phyloP scores from a whole-genome alignment of 2,329 filamentous ascomycete genomes.

The Remersonia thermophila region DNA sequence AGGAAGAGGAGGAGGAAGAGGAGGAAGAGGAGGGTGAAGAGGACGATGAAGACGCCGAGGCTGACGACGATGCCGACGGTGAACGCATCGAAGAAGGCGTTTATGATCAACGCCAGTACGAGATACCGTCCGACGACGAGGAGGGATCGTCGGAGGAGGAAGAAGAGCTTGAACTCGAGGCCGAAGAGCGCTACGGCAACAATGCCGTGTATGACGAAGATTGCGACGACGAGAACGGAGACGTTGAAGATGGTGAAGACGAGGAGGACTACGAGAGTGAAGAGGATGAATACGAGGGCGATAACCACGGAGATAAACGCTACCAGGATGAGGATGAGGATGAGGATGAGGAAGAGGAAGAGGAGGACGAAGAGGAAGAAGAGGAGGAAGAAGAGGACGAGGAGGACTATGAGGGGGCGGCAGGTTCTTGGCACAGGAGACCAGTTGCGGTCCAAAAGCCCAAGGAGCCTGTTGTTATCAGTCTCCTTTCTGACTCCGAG shows the following conservation, averaged over 20 bases:
- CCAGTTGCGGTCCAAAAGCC: constrained; percentile 12
- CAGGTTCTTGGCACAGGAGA: constrained; percentile 2
- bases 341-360: constrained; percentile 13
- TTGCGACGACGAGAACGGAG: constrained; percentile 12
- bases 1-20: constrained; percentile 20
- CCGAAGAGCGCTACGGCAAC: constrained; percentile 9
- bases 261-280: constrained; percentile 20
- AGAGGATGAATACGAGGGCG: constrained; percentile 15
- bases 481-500: constrained; percentile 35
- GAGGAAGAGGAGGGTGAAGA: constrained; percentile 15
- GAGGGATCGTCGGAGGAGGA: constrained; percentile 20
- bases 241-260: constrained; percentile 14
- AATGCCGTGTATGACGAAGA: constrained; percentile 11
- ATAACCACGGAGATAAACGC: constrained; percentile 13
- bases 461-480: constrained; percentile 32
- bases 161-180: constrained; percentile 20
- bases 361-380: constrained; percentile 19
- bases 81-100: constrained; percentile 12
- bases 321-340: constrained; percentile 14
- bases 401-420: constrained; percentile 20
- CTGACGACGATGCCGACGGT: constrained; percentile 11
- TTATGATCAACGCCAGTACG: background rate
- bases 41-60: constrained; percentile 14
- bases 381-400: constrained; percentile 19
- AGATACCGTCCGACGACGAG: constrained; percentile 13